phyloP scores from a whole-genome alignment of 2,329 filamentous ascomycete genomes.

The Celoporthe dispersa region DNA sequence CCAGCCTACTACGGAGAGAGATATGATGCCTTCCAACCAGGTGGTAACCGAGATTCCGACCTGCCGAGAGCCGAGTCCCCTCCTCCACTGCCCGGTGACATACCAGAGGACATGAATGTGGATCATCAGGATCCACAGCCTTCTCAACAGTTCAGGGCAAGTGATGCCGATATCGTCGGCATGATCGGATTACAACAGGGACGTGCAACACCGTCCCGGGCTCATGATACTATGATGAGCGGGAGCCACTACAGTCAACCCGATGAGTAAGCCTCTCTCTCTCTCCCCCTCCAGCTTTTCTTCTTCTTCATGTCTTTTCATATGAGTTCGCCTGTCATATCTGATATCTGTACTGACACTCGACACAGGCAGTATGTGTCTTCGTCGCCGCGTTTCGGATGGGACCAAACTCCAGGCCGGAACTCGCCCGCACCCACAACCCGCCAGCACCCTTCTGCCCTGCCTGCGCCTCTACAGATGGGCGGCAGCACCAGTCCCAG shows the following conservation, averaged over 20 bases:
- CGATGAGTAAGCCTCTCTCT: conserved; percentile 65
- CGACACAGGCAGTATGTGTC: conserved; percentile 55
- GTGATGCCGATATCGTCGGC: conserved; percentile 72
- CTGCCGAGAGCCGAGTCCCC: conserved; percentile 67
- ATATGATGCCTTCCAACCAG: conserved; percentile 48
- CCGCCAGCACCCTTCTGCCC: conserved; percentile 39
- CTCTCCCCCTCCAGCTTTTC: not conserved
- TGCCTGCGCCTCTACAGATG: conserved; percentile 30
- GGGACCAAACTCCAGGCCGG: conserved; percentile 53
- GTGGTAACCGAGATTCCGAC: conserved; percentile 44
- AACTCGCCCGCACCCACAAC: conserved; percentile 53
- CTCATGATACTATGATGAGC: conserved; percentile 59
- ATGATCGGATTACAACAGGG: conserved; percentile 72
- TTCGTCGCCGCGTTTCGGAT: conserved; percentile 52
- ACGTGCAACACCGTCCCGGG: conserved; percentile 41
- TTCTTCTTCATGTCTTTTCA: not conserved
- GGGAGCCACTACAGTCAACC: conserved; percentile 70
- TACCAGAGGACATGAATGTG: conserved; percentile 67
- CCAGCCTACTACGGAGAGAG: conserved; percentile 30
- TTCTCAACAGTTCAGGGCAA: conserved; percentile 56
- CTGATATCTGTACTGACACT: not conserved
- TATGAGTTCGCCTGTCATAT: not conserved
- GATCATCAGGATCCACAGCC: conserved; percentile 54
- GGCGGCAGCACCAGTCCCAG: conserved; percentile 45
- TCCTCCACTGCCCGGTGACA: conserved; percentile 59